phyloP scores from a whole-genome alignment of 805 yeast genomes.

The Wickerhamia fluorescens region DNA sequence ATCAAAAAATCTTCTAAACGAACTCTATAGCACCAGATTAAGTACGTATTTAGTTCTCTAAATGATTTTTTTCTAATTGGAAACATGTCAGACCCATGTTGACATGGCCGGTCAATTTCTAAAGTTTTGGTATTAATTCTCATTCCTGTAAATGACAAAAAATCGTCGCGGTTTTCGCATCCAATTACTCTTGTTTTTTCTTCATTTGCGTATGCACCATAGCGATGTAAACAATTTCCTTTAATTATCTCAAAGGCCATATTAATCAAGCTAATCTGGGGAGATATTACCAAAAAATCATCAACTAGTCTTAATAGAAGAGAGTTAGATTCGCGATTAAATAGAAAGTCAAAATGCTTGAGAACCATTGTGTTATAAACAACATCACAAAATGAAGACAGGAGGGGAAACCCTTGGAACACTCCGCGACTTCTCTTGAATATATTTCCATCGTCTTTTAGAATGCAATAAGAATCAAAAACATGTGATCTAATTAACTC shows the following conservation, averaged over 20 bases:
- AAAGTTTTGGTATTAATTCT: conserved; percentile 15
- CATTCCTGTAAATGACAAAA: conserved; percentile 28
- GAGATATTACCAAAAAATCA: conserved; percentile 72
- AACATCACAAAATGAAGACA: conserved; percentile 67
- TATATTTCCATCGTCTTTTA: conserved; percentile 28
- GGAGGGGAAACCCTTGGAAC: conserved; percentile 79
- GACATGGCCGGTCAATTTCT: conserved; percentile 10
- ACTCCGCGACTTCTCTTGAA: conserved; percentile 57
- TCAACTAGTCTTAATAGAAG: conserved; percentile 66
- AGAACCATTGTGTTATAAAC: conserved; percentile 58
- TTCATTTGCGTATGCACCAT: conserved; percentile 31
- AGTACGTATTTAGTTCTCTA: conserved; percentile 12
- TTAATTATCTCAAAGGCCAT: conserved; percentile 11
- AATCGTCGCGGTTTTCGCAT: conserved; percentile 6
- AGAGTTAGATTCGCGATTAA: conserved; percentile 14
- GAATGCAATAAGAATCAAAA: conserved; percentile 36
- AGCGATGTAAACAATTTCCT: conserved; percentile 14
- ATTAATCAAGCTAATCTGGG: conserved; percentile 19
- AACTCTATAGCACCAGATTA: conserved; percentile 16
- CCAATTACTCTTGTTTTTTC: conserved; percentile 17
- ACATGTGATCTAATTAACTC: conserved; percentile 46
- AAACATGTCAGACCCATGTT: conserved; percentile 6
- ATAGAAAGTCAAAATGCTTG: conserved; percentile 17
- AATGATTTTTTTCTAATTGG: conserved; percentile 10
- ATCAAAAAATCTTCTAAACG: conserved; percentile 14